These are phyloP conservation scores for Ceratocystis lukuohia DNA, from an alignment of 2,329 filamentous ascomycete species.

Conservation along the genomic window DNA sequence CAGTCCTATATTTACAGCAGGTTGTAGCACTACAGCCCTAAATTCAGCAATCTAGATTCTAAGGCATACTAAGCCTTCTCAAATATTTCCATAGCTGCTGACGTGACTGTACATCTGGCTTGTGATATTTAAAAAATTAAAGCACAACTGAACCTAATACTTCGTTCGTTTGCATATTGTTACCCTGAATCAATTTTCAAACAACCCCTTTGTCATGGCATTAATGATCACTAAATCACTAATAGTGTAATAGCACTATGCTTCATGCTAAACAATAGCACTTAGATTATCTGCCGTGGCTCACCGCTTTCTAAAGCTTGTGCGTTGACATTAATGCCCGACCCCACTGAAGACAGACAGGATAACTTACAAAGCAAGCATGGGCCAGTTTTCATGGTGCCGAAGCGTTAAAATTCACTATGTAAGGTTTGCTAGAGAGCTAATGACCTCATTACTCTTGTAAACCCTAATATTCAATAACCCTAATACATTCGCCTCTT, in stretches of 20 bases:
- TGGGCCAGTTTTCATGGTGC: neutral
- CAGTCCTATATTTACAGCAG: neutral
- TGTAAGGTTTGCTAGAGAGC: no score
- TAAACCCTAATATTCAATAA: no score
- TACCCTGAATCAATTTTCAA: neutral
- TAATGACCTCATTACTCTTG: no score
- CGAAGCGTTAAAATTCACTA: neutral
- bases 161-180: neutral
- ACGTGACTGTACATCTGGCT: neutral
- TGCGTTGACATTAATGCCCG: constrained; percentile 1
- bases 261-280: neutral
- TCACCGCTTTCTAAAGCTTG: neutral
- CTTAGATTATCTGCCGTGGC: neutral
- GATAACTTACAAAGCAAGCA: neutral
- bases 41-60: neutral
- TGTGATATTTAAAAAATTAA: neutral
- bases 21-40: neutral
- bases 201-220: neutral
- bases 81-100: neutral
- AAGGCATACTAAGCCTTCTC: neutral
- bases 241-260: neutral
- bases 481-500: neutral
- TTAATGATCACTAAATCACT: neutral
- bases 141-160: neutral
- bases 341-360: neutral